Percentiles rank a stretch among this genome's conserved stretches.
Evolutionary conservation across 768 basidiomycete species (phyloP).

Genomic region (Boletus sensibilis): DNA sequence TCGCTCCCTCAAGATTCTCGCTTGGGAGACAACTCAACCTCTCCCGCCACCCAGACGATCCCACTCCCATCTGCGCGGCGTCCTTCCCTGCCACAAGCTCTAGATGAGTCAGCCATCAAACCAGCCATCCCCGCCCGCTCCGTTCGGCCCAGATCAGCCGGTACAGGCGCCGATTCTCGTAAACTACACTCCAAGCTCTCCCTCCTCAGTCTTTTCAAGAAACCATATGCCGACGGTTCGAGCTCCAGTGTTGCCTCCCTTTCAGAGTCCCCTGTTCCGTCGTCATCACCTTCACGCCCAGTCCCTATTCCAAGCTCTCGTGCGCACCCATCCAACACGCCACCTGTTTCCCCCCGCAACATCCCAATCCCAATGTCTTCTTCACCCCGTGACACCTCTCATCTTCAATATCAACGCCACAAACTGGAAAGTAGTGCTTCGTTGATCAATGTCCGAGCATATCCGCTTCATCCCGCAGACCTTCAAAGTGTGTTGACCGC

Average conservation of each 20-base stretch:
- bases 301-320: conserved; percentile 23
- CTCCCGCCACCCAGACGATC: conserved; percentile 5
- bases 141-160: conserved; percentile 70
- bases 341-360: conserved; percentile 32
- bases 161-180: conserved; percentile 58
- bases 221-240: conserved; percentile 42
- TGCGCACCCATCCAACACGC: conserved; percentile 14
- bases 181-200: conserved; percentile 72
- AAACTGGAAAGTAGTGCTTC: conserved; percentile 26
- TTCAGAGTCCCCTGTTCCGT: conserved; percentile 29
- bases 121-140: conserved; percentile 33
- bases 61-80: conserved; percentile 45
- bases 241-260: conserved; percentile 35
- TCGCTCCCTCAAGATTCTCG: conserved; percentile 3
- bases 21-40: background rate
- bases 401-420: conserved; percentile 18
- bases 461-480: conserved; percentile 46
- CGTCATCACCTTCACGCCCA: conserved; percentile 29
- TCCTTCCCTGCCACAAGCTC: conserved; percentile 67
- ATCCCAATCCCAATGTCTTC: conserved; percentile 25
- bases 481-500: conserved; percentile 44
- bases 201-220: conserved; percentile 72
- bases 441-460: conserved; percentile 20
- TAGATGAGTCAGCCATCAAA: conserved; percentile 34
- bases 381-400: conserved; percentile 30